These are phyloP conservation scores for Fusarium sp. DNA, from an alignment of 2,329 filamentous ascomycete genomes.

Conservation along the genomic window DNA sequence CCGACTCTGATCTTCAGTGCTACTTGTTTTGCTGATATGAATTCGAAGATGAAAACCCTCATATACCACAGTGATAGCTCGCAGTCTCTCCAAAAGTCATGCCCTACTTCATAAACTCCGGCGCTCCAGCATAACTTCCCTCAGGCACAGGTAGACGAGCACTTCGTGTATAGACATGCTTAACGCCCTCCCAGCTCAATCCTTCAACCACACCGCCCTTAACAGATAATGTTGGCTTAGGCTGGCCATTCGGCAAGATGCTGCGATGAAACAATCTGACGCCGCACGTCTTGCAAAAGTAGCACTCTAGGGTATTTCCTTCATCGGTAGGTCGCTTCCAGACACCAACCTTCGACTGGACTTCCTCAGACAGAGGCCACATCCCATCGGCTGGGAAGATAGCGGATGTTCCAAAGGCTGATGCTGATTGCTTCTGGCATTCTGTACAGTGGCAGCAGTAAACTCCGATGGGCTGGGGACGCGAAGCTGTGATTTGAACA, in stretches of 20 bases:
- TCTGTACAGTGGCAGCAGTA: conserved; percentile 61
- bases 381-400: conserved; percentile 55
- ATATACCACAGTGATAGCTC: background rate
- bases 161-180: conserved; percentile 59
- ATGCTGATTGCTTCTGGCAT: conserved; percentile 58
- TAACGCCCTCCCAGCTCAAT: conserved; percentile 53
- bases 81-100: background rate
- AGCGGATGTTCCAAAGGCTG: conserved; percentile 59
- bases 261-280: conserved; percentile 60
- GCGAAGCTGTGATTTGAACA: conserved; percentile 52
- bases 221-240: conserved; percentile 53
- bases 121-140: conserved; percentile 44
- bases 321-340: conserved; percentile 55
- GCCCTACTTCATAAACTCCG: background rate
- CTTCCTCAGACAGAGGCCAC: conserved; percentile 52
- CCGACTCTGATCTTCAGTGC: background rate
- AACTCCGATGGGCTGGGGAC: conserved; percentile 50
- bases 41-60: background rate
- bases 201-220: conserved; percentile 60
- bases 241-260: conserved; percentile 52
- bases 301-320: conserved; percentile 57
- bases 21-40: background rate
- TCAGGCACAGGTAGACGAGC: conserved; percentile 59
- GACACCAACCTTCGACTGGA: conserved; percentile 49
- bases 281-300: conserved; percentile 57